These are phyloP conservation scores for Psilocybe tampanensis DNA, from an alignment of 768 basidiomycete genomes.

Conservation along the genomic window DNA sequence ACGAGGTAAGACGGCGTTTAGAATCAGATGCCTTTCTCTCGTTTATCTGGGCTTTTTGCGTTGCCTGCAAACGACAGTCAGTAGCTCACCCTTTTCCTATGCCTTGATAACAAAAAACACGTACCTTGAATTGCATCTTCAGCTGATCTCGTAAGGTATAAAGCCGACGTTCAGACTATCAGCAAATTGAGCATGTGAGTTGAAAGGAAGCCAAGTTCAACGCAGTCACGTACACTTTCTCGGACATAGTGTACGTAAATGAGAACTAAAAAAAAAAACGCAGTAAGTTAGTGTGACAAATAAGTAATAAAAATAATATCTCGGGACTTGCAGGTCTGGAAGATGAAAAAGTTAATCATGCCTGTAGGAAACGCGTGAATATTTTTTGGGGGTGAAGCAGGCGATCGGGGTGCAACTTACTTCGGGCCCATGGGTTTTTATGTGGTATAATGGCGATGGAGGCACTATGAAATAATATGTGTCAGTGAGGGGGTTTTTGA, in stretches of 20 bases:
- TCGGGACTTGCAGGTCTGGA: conserved; percentile 58
- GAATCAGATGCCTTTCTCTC: conserved; percentile 79
- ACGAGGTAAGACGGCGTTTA: conserved; percentile 81
- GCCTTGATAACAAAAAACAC: conserved; percentile 11
- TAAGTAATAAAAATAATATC: not conserved
- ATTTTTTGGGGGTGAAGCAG: not conserved
- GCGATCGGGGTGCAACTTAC: conserved; percentile 25
- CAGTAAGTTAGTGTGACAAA: conserved; percentile 13
- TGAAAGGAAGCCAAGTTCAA: conserved; percentile 1
- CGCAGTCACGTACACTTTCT: conserved; percentile 47
- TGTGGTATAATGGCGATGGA: conserved; percentile 42
- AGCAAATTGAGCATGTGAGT: not conserved
- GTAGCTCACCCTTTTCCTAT: too few species aligned
- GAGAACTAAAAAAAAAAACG: conserved; percentile 61
- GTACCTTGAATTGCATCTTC: conserved; percentile 67
- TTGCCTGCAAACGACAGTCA: conserved; percentile 40
- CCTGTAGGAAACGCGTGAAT: conserved; percentile 32
- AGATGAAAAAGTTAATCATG: conserved; percentile 74
- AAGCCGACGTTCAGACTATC: conserved; percentile 65
- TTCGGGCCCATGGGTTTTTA: conserved; percentile 33
- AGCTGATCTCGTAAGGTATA: conserved; percentile 75
- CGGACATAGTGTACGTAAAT: conserved; percentile 75
- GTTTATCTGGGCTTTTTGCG: conserved; percentile 76
- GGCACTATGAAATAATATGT: conserved; percentile 25
- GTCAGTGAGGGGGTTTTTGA: not conserved